A percentile compares a stretch with the other conserved stretches of the same genome.
phyloP scores from a whole-genome alignment of 2,329 filamentous ascomycete genomes.

The Apiospora arundinis region DNA sequence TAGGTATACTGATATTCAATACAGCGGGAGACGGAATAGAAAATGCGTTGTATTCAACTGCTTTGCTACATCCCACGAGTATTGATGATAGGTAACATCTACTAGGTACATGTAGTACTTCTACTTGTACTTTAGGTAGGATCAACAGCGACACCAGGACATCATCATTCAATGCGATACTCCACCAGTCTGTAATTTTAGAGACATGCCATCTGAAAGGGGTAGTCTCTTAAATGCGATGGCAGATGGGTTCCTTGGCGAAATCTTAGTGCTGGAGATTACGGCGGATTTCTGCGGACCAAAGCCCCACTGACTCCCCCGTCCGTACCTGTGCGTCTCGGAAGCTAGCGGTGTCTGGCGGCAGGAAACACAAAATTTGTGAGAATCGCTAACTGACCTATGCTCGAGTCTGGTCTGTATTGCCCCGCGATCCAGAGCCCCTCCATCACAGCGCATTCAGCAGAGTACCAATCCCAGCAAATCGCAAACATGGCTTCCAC shows the following conservation, averaged over 20 bases:
- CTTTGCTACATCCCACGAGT: too few species aligned
- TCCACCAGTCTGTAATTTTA: slow-evolving; percentile 3
- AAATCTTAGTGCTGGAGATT: slow-evolving; percentile 19
- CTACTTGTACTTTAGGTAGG: too few species aligned
- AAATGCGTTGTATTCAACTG: too few species aligned
- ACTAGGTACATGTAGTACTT: neutral
- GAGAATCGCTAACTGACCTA: neutral
- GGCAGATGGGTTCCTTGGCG: neutral
- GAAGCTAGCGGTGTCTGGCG: slow-evolving; percentile 10
- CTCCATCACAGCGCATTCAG: slow-evolving; percentile 12
- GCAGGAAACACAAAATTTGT: slow-evolving; percentile 19
- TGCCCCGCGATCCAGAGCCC: slow-evolving; percentile 18
- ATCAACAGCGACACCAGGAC: too few species aligned
- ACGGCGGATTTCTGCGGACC: neutral
- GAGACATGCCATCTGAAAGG: slow-evolving; percentile 9
- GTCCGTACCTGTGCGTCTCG: neutral
- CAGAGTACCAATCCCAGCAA: neutral
- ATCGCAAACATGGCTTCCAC: slow-evolving; percentile 12
- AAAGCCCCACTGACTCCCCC: neutral
- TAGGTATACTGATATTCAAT: too few species aligned
- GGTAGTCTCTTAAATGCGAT: slow-evolving; percentile 10
- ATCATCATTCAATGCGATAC: neutral
- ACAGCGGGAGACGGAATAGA: too few species aligned
- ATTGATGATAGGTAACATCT: too few species aligned
- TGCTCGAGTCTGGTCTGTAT: neutral